A percentile compares a stretch with the other conserved stretches of the same genome.
These are phyloP conservation scores for Anisodus tanguticus DNA, from an alignment of 257 asterid genomes.

Conservation along the genomic window DNA sequence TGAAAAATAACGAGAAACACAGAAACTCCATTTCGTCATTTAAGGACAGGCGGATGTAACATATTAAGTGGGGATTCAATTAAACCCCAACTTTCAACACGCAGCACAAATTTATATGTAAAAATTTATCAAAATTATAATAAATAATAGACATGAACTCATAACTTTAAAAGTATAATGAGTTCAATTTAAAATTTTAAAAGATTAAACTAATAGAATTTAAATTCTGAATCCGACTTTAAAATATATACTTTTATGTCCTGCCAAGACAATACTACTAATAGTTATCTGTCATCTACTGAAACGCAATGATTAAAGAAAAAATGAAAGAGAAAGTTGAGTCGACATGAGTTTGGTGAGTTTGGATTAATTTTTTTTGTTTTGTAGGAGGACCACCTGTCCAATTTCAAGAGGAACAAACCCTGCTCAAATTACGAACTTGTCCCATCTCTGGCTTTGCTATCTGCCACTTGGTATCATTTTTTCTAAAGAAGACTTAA, in stretches of 20 bases:
- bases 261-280: background rate
- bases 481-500: background rate
- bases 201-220: too few relatives aligned
- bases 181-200: too few relatives aligned
- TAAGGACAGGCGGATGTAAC: too few relatives aligned
- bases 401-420: background rate
- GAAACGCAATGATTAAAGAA: background rate
- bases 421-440: background rate
- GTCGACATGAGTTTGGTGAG: background rate
- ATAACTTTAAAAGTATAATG: too few relatives aligned
- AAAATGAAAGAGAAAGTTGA: background rate
- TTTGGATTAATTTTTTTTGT: background rate
- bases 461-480: background rate
- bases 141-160: too few relatives aligned
- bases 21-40: background rate
- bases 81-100: too few relatives aligned
- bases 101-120: too few relatives aligned
- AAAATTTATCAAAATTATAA: too few relatives aligned
- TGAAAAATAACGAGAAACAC: background rate
- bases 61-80: too few relatives aligned
- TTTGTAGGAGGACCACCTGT: background rate
- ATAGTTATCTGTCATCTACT: background rate
- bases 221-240: too few relatives aligned
- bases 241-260: background rate
- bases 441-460: background rate